These are phyloP conservation scores for Cordia subcordata DNA, from an alignment of 257 asterid genomes.

Conservation along the genomic window DNA sequence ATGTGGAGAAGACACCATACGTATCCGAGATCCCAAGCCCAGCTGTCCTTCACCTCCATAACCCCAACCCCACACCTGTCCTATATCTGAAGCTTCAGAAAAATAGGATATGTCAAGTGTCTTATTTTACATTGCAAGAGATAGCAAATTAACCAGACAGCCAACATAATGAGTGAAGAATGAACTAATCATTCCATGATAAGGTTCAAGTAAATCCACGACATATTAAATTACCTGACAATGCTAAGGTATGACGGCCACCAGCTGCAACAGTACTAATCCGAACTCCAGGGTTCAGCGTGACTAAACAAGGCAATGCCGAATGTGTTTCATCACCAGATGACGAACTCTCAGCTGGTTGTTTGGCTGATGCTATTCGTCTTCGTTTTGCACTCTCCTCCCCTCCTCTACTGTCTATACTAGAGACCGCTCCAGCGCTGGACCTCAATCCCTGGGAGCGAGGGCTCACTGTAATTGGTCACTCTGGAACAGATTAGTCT, in stretches of 20 bases:
- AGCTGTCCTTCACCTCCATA: constrained; percentile 99
- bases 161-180: too few species aligned
- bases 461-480: constrained; percentile 59
- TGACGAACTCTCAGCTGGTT: constrained; percentile 70
- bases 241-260: constrained; percentile 86
- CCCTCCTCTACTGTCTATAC: constrained; percentile 42
- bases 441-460: constrained; percentile 72
- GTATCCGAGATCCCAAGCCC: constrained; percentile 88
- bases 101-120: constrained; percentile 16
- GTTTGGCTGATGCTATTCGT: constrained; percentile 67
- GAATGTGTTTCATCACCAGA: constrained; percentile 72
- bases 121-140: constrained; percentile 9
- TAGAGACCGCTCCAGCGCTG: constrained; percentile 37
- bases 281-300: constrained; percentile 77
- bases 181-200: too few species aligned
- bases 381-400: constrained; percentile 84
- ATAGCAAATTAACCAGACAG: not conserved
- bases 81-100: constrained; percentile 65
- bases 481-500: too few species aligned
- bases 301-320: constrained; percentile 83
- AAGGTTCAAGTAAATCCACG: not conserved
- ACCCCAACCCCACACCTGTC: constrained; percentile 99
- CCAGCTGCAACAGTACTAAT: constrained; percentile 88
- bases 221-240: constrained; percentile 57
- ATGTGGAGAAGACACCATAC: constrained; percentile 97